These are phyloP conservation scores for Limnanthes douglasii DNA, from an alignment of 345 rosid genomes.

Conservation along the genomic window DNA sequence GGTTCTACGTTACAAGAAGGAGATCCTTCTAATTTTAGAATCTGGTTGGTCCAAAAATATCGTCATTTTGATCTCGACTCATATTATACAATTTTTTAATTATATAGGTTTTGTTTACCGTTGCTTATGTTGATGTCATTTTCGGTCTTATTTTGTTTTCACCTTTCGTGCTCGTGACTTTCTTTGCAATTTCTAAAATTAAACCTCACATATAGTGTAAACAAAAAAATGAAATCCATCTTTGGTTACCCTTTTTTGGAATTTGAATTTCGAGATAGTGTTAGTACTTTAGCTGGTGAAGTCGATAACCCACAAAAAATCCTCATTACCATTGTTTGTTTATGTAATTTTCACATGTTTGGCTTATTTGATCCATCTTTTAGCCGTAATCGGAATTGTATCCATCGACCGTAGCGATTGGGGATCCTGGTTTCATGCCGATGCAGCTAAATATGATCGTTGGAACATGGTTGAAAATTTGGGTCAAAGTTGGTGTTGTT, in stretches of 20 bases:
- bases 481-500: constrained; percentile 63
- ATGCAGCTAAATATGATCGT: constrained; percentile 58
- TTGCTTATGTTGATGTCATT: constrained; percentile 56
- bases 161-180: constrained; percentile 55
- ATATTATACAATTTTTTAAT: constrained; percentile 40
- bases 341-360: constrained; percentile 71
- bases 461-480: constrained; percentile 64
- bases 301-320: constrained; percentile 57
- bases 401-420: constrained; percentile 39
- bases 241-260: constrained; percentile 90
- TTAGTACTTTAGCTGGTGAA: constrained; percentile 79
- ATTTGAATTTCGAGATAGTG: constrained; percentile 86
- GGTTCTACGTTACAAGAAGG: constrained; percentile 49
- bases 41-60: constrained; percentile 46
- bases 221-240: constrained; percentile 56
- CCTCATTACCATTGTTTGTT: constrained; percentile 36
- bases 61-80: constrained; percentile 23
- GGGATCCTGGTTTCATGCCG: constrained; percentile 62
- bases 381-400: constrained; percentile 66
- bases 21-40: constrained; percentile 22
- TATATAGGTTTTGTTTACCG: constrained; percentile 55
- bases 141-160: constrained; percentile 57
- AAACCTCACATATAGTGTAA: constrained; percentile 45
- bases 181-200: constrained; percentile 59
- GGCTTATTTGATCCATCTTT: constrained; percentile 62